These are phyloP conservation scores for Planoprotostelium fungivorum DNA, from an alignment of 78 protist genomes.

Conservation along the genomic window DNA sequence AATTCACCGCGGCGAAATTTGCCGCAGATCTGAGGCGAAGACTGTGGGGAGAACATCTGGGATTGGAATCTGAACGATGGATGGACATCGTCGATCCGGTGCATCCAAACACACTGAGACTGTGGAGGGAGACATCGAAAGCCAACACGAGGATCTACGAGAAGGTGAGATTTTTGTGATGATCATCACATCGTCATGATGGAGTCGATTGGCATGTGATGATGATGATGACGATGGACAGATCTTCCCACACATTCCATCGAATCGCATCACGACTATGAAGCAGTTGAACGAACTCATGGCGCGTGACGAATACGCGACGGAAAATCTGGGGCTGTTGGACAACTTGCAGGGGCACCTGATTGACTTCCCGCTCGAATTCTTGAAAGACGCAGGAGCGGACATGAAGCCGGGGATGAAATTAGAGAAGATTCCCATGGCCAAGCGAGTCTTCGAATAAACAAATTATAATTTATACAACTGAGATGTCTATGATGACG, in stretches of 20 bases:
- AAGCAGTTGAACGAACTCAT: conserved; percentile 13
- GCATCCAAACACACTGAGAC: not conserved
- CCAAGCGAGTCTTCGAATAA: no score
- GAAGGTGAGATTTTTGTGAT: not conserved
- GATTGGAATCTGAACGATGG: no score
- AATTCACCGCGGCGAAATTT: conserved; percentile 11
- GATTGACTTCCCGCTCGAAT: conserved; percentile 21
- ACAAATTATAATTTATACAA: no score
- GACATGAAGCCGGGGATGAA: no score
- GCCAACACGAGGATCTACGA: not conserved
- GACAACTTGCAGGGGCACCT: conserved; percentile 15
- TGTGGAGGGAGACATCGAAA: not conserved
- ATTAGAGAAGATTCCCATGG: no score
- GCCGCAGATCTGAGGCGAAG: conserved; percentile 28
- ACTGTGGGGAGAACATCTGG: conserved; percentile 51
- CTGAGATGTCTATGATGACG: no score
- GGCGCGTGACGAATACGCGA: conserved; percentile 7
- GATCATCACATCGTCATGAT: no score
- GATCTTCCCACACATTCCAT: no score
- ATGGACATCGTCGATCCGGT: no score
- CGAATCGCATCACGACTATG: conserved; percentile 21
- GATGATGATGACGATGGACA: no score
- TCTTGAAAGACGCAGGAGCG: conserved; percentile 40
- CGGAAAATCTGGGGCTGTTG: not conserved
- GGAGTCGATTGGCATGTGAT: no score